Evolutionary conservation across 306 rosid species (phyloP).

Genomic region (Begonia masoniana): DNA sequence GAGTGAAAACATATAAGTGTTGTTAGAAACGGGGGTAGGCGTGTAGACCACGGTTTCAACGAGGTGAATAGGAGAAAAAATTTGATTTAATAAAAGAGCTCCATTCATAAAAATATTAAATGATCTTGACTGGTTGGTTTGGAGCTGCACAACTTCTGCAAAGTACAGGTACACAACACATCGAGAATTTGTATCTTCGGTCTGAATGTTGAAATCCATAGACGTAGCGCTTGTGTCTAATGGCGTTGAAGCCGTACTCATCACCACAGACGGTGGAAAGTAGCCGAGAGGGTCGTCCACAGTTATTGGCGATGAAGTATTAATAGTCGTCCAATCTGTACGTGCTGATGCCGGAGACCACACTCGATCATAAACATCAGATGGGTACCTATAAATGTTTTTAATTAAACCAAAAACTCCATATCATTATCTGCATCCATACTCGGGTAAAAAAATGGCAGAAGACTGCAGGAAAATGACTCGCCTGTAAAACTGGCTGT

Average conservation of each 20-base stretch:
- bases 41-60: neutral
- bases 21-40: neutral
- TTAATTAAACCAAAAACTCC: neutral
- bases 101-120: slow-evolving; percentile 1
- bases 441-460: neutral
- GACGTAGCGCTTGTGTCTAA: slow-evolving; percentile 2
- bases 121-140: slow-evolving; percentile 3
- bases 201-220: slow-evolving; percentile 10
- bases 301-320: slow-evolving; percentile 5
- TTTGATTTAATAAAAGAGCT: neutral
- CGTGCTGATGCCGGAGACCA: slow-evolving; percentile 14
- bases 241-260: slow-evolving; percentile 22
- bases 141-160: slow-evolving; percentile 10
- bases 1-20: neutral
- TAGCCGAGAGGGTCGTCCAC: slow-evolving; percentile 1
- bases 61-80: neutral
- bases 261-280: slow-evolving; percentile 19
- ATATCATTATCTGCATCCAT: neutral
- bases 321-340: slow-evolving; percentile 1
- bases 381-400: slow-evolving; percentile 15
- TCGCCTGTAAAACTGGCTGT: slow-evolving; percentile 19
- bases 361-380: slow-evolving; percentile 29
- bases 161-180: slow-evolving; percentile 23
- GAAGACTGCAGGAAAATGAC: neutral
- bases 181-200: neutral